These are phyloP conservation scores for Leccinum barrowsii DNA, from an alignment of 768 basidiomycete species.

Conservation along the genomic window DNA sequence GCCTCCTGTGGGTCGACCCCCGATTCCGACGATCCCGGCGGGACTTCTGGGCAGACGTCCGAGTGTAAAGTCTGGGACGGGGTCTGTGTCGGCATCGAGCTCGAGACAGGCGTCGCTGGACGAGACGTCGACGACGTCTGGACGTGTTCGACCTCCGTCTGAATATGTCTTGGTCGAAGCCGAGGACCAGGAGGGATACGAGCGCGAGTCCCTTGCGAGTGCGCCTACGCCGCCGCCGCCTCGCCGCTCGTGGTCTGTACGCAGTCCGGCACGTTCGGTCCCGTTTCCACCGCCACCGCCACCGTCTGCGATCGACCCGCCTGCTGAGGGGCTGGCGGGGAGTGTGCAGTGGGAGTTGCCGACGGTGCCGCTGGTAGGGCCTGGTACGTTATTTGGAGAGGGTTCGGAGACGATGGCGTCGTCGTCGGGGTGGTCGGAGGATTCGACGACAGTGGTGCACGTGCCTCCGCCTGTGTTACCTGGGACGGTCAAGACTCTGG, in stretches of 20 bases:
- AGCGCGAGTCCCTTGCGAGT: not conserved
- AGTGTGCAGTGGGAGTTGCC: too few relatives aligned
- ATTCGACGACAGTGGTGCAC: too few relatives aligned
- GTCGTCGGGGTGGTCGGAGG: too few relatives aligned
- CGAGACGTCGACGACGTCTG: constrained; percentile 8
- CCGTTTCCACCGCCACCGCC: too few relatives aligned
- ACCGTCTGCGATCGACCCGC: too few relatives aligned
- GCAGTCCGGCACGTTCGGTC: not conserved
- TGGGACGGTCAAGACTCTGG: constrained; percentile 6
- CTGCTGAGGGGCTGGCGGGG: too few relatives aligned
- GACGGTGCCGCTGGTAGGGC: too few relatives aligned
- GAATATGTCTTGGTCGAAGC: constrained; percentile 68
- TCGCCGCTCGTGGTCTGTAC: constrained; percentile 32
- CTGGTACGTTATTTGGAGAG: too few relatives aligned
- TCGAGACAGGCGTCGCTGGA: constrained; percentile 40
- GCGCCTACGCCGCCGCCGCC: constrained; percentile 31
- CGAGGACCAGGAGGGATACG: constrained; percentile 35
- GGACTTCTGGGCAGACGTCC: constrained; percentile 33
- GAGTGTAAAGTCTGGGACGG: constrained; percentile 29
- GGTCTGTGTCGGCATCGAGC: constrained; percentile 30
- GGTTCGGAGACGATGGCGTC: too few relatives aligned
- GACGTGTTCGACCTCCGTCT: constrained; percentile 31
- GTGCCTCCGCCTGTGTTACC: constrained; percentile 18
- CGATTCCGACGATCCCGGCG: constrained; percentile 36
- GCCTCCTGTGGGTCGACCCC: constrained; percentile 37